Conservation (phyloP, 208 protist species). For the Naegleria lovaniensis region DNA sequence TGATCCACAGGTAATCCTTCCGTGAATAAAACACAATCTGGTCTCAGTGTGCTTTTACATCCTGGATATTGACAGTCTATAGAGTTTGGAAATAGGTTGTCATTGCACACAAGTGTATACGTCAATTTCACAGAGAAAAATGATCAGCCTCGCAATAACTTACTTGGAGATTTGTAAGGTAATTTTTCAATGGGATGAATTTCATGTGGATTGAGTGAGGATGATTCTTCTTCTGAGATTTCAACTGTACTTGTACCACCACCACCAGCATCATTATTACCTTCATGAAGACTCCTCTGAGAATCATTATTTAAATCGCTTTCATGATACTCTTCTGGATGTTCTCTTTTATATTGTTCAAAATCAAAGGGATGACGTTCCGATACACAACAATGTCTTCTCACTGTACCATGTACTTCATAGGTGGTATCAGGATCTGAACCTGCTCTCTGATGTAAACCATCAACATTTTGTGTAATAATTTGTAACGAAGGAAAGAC, state of each 20-base stretch:
- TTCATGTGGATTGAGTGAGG: not conserved
- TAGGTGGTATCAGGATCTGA: slow-evolving; percentile 20
- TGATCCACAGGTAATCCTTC: not conserved
- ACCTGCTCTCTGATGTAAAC: slow-evolving; percentile 49
- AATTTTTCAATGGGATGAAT: not conserved
- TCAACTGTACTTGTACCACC: too few species aligned
- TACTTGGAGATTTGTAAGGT: not conserved
- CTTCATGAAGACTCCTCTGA: too few species aligned
- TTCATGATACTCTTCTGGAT: not conserved
- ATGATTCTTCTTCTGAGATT: not conserved
- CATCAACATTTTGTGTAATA: slow-evolving; percentile 57
- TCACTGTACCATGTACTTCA: slow-evolving; percentile 49
- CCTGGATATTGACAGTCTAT: not conserved
- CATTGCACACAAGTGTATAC: too few species aligned
- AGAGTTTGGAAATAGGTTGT: too few species aligned
- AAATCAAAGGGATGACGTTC: not conserved
- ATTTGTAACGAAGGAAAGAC: slow-evolving; percentile 24
- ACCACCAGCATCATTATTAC: too few species aligned
- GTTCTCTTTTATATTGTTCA: not conserved
- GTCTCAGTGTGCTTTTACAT: not conserved
- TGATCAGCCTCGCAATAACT: not conserved
- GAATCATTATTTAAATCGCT: too few species aligned
- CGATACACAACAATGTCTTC: not conserved
- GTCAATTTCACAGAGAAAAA: too few species aligned
- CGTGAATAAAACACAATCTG: slow-evolving; percentile 15